Percentiles rank a stretch among this genome's conserved stretches.
Conservation (phyloP, 768 basidiomycete genomes). For the Pleurotus tuber-regium region DNA sequence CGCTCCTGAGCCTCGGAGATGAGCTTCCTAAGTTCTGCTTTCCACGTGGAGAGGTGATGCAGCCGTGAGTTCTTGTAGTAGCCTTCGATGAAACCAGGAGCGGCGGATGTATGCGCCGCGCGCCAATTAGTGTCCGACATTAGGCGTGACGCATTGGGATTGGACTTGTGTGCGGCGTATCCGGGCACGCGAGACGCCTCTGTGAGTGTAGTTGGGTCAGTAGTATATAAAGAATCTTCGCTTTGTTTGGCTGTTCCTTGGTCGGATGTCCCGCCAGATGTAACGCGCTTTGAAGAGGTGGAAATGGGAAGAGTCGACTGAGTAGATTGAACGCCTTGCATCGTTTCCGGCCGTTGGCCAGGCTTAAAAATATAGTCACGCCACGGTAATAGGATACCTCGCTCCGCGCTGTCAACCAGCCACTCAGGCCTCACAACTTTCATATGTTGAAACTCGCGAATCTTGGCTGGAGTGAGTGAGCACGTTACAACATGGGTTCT, state of each 20-base stretch:
- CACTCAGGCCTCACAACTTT: constrained; percentile 89
- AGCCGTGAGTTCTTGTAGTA: constrained; percentile 85
- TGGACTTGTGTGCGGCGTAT: constrained; percentile 70
- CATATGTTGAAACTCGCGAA: constrained; percentile 85
- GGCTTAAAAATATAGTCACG: constrained; percentile 61
- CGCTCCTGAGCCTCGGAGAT: constrained; percentile 78
- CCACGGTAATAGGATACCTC: constrained; percentile 76
- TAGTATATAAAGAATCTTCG: constrained; percentile 29
- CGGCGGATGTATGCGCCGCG: constrained; percentile 80
- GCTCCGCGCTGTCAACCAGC: constrained; percentile 78
- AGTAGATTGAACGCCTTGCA: constrained; percentile 44
- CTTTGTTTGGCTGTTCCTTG: neutral
- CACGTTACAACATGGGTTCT: constrained; percentile 93
- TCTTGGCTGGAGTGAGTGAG: constrained; percentile 86
- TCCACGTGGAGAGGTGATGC: constrained; percentile 93
- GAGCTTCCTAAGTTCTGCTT: constrained; percentile 79
- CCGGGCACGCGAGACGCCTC: constrained; percentile 49
- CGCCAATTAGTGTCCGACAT: constrained; percentile 89
- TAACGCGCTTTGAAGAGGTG: constrained; percentile 12
- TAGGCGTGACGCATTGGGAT: constrained; percentile 69
- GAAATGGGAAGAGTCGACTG: constrained; percentile 32
- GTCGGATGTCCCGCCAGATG: neutral
- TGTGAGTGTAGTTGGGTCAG: constrained; percentile 40
- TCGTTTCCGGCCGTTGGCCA: constrained; percentile 42
- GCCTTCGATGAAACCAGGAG: constrained; percentile 82